Conservation (phyloP, 306 rosid genomes). For the Cotoneaster glaucophyllus region DNA sequence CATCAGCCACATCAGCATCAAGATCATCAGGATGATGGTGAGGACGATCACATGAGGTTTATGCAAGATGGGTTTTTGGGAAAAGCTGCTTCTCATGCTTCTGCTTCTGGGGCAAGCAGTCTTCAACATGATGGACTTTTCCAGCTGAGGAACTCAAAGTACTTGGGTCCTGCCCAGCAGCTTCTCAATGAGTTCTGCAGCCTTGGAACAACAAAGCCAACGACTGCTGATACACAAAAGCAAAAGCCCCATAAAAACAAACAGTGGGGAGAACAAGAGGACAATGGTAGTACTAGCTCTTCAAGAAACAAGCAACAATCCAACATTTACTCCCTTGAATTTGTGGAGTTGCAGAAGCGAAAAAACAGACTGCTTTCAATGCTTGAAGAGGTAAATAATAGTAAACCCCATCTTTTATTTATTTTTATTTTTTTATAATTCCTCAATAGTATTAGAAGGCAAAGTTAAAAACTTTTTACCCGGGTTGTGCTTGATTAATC, state of each 20-base stretch:
- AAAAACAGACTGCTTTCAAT: conserved; percentile 79
- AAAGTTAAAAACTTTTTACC: neutral
- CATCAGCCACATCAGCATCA: conserved; percentile 7
- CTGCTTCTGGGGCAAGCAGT: neutral
- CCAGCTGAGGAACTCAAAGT: conserved; percentile 55
- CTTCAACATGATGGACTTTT: conserved; percentile 29
- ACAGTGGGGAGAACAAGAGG: conserved; percentile 47
- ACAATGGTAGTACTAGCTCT: conserved; percentile 23
- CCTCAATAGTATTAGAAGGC: neutral
- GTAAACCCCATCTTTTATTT: neutral
- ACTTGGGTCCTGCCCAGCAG: conserved; percentile 57
- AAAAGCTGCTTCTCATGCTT: neutral
- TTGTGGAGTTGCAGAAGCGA: conserved; percentile 80
- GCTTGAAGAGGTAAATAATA: conserved; percentile 79
- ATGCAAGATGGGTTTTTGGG: conserved; percentile 3
- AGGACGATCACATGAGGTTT: neutral
- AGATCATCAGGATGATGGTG: conserved; percentile 5
- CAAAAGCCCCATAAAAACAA: conserved; percentile 40
- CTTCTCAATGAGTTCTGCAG: conserved; percentile 85
- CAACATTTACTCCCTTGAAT: conserved; percentile 55
- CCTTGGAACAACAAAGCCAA: conserved; percentile 48
- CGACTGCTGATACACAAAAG: conserved; percentile 17
- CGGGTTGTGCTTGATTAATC: conserved; percentile 31
- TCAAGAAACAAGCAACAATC: conserved; percentile 35
- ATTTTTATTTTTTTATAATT: too few relatives aligned